phyloP scores from a whole-genome alignment of 2,329 filamentous ascomycete species.

The Monosporascus sp. region DNA sequence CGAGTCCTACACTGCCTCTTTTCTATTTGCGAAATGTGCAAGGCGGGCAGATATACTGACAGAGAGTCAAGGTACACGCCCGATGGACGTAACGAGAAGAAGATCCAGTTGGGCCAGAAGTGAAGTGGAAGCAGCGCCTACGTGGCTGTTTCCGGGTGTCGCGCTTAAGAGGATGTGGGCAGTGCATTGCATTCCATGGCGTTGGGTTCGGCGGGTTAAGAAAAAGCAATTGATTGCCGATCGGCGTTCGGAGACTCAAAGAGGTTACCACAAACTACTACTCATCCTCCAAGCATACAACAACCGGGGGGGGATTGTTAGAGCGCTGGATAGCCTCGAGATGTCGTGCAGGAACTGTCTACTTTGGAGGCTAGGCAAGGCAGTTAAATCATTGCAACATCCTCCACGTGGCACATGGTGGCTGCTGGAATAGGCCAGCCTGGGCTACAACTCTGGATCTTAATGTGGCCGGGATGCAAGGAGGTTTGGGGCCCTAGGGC shows the following conservation, averaged over 20 bases:
- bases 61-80: slow-evolving; percentile 49
- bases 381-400: too few relatives aligned
- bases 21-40: too few relatives aligned
- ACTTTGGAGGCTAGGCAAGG: not conserved
- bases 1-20: not conserved
- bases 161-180: slow-evolving; percentile 2
- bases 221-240: slow-evolving; percentile 7
- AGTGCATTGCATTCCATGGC: slow-evolving; percentile 23
- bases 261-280: not conserved
- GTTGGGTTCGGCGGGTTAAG: slow-evolving; percentile 21
- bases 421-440: not conserved
- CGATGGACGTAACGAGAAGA: slow-evolving; percentile 59
- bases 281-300: too few relatives aligned
- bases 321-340: too few relatives aligned
- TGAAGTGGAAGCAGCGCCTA: slow-evolving; percentile 5
- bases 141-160: slow-evolving; percentile 1
- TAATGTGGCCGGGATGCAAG: not conserved
- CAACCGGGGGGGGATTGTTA: too few relatives aligned
- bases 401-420: too few relatives aligned
- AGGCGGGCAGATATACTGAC: slow-evolving; percentile 8
- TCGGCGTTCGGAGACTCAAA: not conserved
- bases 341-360: not conserved
- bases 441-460: not conserved
- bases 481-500: too few relatives aligned
- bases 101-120: slow-evolving; percentile 36